These are phyloP conservation scores for Claviceps sp. DNA, from an alignment of 2,329 filamentous ascomycete species.

Conservation along the genomic window DNA sequence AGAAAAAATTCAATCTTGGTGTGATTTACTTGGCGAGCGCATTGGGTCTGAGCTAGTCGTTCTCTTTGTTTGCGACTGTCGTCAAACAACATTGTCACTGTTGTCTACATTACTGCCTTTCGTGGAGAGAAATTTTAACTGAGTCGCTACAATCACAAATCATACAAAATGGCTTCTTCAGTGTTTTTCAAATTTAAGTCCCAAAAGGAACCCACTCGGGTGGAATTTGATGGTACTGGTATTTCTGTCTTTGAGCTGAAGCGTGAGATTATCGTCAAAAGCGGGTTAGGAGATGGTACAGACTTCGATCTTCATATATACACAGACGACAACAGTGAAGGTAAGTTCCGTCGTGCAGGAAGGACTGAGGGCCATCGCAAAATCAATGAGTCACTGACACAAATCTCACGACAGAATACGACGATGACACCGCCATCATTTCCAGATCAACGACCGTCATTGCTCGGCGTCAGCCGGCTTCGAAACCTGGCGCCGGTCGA, in stretches of 20 bases:
- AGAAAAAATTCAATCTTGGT: constrained; percentile 5
- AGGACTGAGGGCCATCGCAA: background rate
- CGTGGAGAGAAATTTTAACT: constrained; percentile 13
- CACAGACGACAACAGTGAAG: constrained; percentile 81
- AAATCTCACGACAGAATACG: constrained; percentile 54
- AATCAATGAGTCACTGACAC: constrained; percentile 14
- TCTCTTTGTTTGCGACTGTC: constrained; percentile 5
- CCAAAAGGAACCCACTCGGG: constrained; percentile 84
- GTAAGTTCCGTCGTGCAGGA: constrained; percentile 34
- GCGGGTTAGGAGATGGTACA: constrained; percentile 83
- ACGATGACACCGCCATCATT: constrained; percentile 96
- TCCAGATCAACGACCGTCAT: constrained; percentile 89
- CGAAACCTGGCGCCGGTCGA: constrained; percentile 73
- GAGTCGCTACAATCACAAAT: constrained; percentile 10
- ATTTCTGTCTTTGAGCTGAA: constrained; percentile 98
- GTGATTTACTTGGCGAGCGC: constrained; percentile 2
- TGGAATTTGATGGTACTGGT: constrained; percentile 93
- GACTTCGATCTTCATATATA: constrained; percentile 95
- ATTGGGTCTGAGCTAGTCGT: background rate
- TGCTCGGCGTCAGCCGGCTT: constrained; percentile 71
- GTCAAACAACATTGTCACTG: constrained; percentile 4
- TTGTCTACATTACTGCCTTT: constrained; percentile 10
- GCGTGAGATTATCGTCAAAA: constrained; percentile 93
- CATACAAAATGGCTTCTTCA: constrained; percentile 71
- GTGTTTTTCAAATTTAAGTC: constrained; percentile 99